phyloP scores from a whole-genome alignment of 1,139 yeast species.

The Meyerozyma guilliermondii region DNA sequence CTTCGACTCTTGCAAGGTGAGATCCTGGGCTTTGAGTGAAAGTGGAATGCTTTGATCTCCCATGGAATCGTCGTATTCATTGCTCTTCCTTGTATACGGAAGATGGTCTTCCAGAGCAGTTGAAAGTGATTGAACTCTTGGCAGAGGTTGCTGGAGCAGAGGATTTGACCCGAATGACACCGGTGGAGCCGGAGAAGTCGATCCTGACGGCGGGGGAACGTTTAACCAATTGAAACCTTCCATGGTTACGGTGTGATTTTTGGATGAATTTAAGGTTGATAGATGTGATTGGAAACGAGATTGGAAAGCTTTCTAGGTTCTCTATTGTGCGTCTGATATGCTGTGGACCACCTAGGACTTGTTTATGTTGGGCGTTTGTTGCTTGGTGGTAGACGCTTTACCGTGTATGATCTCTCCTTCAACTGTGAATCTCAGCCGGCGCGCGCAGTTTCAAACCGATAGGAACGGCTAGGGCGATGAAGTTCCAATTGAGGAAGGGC shows the following conservation, averaged over 20 bases:
- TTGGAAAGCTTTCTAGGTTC: not conserved
- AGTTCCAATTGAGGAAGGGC: not conserved
- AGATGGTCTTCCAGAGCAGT: conserved; percentile 3
- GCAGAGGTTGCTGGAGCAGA: conserved; percentile 10
- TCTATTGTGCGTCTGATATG: not conserved
- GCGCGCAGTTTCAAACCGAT: conserved; percentile 13
- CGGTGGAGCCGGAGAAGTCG: conserved; percentile 27
- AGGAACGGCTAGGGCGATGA: not conserved
- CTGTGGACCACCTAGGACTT: not conserved
- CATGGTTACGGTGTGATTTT: not conserved
- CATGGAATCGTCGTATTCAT: conserved; percentile 3
- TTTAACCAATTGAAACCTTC: conserved; percentile 40
- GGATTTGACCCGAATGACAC: conserved; percentile 22
- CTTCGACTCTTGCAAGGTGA: conserved; percentile 59
- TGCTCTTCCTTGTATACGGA: not conserved
- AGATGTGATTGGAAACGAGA: not conserved
- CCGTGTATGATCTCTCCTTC: not conserved
- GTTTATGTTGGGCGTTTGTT: not conserved
- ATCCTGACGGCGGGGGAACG: conserved; percentile 12
- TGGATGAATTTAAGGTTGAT: not conserved
- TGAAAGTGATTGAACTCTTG: not conserved
- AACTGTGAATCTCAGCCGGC: conserved; percentile 12
- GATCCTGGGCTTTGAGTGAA: conserved; percentile 55
- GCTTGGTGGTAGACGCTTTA: not conserved
- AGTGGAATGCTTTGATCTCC: conserved; percentile 40